Evolutionary conservation across 306 rosid species (phyloP), one percentile per base, ranked within the genome.

Genomic region (Malus sieversii): DNA sequence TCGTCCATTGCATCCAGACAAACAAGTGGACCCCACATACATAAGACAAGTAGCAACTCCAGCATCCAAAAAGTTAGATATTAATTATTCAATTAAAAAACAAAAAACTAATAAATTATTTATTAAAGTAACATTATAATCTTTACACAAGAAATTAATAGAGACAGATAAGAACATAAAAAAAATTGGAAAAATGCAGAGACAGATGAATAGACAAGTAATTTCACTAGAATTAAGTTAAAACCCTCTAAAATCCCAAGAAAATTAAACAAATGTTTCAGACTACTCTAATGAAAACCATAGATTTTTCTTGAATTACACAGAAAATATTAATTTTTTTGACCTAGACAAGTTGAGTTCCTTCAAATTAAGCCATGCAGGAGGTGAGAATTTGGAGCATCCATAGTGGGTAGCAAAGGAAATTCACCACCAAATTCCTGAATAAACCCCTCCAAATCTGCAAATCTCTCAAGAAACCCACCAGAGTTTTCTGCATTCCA

Each of bases 381-480:
- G 82, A 86, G 74, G 71, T 77, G 88, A 85, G 77, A 68, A 29
- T 61, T 66, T 22, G 62, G 20, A 16, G 44, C 69, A 80, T 88
- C 91, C 80, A 85, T 80, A 66, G 12, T 68, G 89, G 90, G 77
- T 16, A 87, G 75, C 75, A 84, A 29, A 8, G 96, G 93, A 68
- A 82, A 84, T 9, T 82, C 91, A 78, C 75, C 85, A 70, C 75
- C 85, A 72, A 91, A 80, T 44, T 93, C 96, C 61, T 90, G 82
- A 68, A 89, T 86, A 46, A 87, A 88, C 32, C 97, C 92, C 84
- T 91, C 98, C 71, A 93, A 85, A 78, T 92, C 93, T 4, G 91
- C 78, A 73, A 92, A 87, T 10, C 87, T 88, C 18, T 85, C 87
- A 81, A 88, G 75, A 71, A 86, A 90, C 29, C 90, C 93, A 69